phyloP scores from a whole-genome alignment of 169 alveolate genomes.

The Eimeria praecox region DNA sequence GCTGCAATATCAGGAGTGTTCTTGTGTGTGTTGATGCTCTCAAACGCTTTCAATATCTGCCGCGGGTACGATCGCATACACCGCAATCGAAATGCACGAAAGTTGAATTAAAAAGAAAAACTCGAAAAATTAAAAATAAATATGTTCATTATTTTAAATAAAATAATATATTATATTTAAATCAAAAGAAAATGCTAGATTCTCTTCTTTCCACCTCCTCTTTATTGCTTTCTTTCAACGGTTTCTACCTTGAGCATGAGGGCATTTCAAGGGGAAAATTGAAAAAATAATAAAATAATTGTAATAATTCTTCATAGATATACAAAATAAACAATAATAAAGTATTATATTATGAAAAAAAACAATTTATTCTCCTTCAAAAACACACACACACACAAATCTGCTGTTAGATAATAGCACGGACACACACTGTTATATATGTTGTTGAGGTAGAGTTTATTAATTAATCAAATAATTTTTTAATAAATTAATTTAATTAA shows the following conservation, averaged over 20 bases:
- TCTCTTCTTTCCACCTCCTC: too few relatives aligned
- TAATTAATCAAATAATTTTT: background rate
- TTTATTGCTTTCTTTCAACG: too few relatives aligned
- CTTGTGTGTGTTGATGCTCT: background rate
- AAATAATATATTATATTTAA: background rate
- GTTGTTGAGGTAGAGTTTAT: background rate
- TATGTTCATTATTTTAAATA: background rate
- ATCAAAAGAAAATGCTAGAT: background rate
- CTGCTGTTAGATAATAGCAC: background rate
- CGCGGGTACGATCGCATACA: background rate
- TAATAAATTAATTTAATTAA: background rate
- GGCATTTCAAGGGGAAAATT: too few relatives aligned
- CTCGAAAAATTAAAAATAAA: background rate
- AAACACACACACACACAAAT: background rate
- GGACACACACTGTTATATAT: background rate
- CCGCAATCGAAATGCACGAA: background rate
- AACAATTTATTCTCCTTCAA: background rate
- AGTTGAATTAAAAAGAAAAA: background rate
- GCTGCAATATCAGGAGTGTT: background rate
- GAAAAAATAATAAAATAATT: background rate
- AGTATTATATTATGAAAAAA: background rate
- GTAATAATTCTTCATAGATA: background rate
- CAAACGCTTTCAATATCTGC: background rate
- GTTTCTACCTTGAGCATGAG: too few relatives aligned
- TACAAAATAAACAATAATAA: background rate